Conservation (phyloP, 805 yeast species). For the Jamesozyma piceae region DNA sequence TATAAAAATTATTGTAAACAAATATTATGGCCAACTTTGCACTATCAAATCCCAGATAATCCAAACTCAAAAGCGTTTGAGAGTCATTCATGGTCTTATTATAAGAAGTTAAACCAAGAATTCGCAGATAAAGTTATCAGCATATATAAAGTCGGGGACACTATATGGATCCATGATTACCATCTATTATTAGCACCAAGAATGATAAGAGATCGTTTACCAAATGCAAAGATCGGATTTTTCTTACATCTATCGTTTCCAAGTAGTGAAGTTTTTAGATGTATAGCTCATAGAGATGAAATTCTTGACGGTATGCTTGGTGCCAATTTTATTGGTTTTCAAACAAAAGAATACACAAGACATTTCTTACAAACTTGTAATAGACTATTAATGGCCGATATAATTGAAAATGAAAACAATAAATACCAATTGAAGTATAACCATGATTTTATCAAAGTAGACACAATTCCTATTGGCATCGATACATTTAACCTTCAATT, state of each 20-base stretch:
- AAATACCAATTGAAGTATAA: not conserved
- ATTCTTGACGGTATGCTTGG: conserved; percentile 79
- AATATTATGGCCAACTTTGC: conserved; percentile 91
- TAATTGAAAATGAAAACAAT: conserved; percentile 28
- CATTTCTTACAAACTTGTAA: conserved; percentile 90
- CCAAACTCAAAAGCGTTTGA: conserved; percentile 89
- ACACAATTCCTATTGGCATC: conserved; percentile 71
- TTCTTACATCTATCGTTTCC: conserved; percentile 93
- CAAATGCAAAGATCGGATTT: conserved; percentile 81
- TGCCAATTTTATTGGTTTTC: conserved; percentile 81
- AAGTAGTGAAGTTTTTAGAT: conserved; percentile 86
- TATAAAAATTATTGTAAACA: conserved; percentile 87
- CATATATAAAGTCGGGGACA: conserved; percentile 62
- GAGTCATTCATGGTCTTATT: conserved; percentile 86
- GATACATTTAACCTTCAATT: conserved; percentile 51
- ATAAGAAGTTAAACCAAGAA: conserved; percentile 60
- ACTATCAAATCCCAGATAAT: conserved; percentile 89
- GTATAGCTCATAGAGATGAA: conserved; percentile 76
- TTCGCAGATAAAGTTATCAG: conserved; percentile 69
- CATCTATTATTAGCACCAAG: conserved; percentile 79
- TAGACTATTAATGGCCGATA: conserved; percentile 73
- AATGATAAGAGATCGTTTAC: conserved; percentile 66
- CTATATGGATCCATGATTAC: conserved; percentile 90
- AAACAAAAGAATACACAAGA: conserved; percentile 83
- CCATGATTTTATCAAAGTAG: conserved; percentile 37